These are phyloP conservation scores for Solanum pennellii DNA, from an alignment of 257 asterid species.

Conservation along the genomic window DNA sequence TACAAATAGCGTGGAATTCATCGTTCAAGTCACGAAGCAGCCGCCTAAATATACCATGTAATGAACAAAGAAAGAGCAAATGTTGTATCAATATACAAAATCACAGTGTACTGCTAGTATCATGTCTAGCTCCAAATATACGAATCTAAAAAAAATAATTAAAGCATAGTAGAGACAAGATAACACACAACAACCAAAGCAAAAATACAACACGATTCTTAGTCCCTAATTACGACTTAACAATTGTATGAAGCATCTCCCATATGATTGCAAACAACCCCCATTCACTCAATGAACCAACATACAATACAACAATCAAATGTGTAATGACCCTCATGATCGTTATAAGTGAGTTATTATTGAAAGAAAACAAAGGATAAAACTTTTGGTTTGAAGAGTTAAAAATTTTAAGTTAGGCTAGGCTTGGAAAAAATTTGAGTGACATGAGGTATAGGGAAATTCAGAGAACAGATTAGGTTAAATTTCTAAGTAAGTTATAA, in stretches of 20 bases:
- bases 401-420: neutral
- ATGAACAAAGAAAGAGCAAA: too few relatives aligned
- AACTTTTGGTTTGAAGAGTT: neutral
- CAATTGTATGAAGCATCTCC: neutral
- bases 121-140: neutral
- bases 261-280: neutral
- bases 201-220: neutral
- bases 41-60: neutral
- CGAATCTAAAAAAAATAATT: too few relatives aligned
- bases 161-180: neutral
- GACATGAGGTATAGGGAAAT: neutral
- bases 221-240: neutral
- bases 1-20: neutral
- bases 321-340: neutral
- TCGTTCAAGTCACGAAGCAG: neutral
- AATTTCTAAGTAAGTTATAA: too few relatives aligned
- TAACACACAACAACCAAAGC: neutral
- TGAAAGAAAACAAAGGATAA: neutral
- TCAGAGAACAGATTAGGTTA: rapidly evolving
- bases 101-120: too few relatives aligned
- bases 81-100: too few relatives aligned
- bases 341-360: neutral
- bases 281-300: neutral
- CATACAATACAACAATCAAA: neutral
- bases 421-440: neutral